A percentile compares a stretch with the other conserved stretches of the same genome.
phyloP scores from a whole-genome alignment of 1,284 basidiomycete species.

The Boletellus deceptivus region DNA sequence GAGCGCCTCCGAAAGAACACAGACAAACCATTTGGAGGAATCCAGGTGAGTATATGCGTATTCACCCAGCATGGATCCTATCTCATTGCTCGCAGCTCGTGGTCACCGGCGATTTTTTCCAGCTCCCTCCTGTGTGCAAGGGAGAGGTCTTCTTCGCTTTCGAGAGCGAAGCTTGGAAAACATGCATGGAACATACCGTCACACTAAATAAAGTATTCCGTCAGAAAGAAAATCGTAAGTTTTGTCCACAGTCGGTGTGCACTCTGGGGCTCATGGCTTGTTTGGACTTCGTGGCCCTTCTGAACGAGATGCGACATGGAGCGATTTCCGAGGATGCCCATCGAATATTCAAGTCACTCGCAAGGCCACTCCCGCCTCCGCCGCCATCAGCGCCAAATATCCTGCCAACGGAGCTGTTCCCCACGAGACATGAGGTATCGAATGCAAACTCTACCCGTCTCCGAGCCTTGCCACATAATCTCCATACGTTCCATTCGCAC shows the following conservation, averaged over 20 bases:
- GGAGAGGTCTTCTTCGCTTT: slow-evolving; percentile 60
- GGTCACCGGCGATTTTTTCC: slow-evolving; percentile 87
- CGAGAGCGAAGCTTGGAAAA: slow-evolving; percentile 72
- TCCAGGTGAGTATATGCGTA: neutral
- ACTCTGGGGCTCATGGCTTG: neutral
- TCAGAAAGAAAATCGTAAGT: slow-evolving; percentile 50
- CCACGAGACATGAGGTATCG: slow-evolving; percentile 37
- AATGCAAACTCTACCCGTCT: slow-evolving; percentile 36
- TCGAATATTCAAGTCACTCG: slow-evolving; percentile 43
- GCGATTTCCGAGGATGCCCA: slow-evolving; percentile 35
- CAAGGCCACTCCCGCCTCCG: slow-evolving; percentile 34
- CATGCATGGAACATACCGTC: slow-evolving; percentile 65
- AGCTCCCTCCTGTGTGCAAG: slow-evolving; percentile 73
- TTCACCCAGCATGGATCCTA: no score
- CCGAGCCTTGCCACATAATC: slow-evolving; percentile 24
- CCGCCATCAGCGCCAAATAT: slow-evolving; percentile 28
- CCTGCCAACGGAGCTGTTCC: slow-evolving; percentile 39
- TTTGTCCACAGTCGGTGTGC: neutral
- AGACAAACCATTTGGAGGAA: no score
- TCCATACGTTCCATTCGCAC: slow-evolving; percentile 30
- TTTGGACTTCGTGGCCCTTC: slow-evolving; percentile 63
- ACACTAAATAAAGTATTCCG: slow-evolving; percentile 76
- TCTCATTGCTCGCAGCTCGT: slow-evolving; percentile 39
- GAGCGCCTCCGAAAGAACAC: slow-evolving; percentile 52
- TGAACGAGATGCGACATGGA: slow-evolving; percentile 72